Conservation (phyloP, 1,284 basidiomycete genomes). For the Papiliotrema fonsecae region DNA sequence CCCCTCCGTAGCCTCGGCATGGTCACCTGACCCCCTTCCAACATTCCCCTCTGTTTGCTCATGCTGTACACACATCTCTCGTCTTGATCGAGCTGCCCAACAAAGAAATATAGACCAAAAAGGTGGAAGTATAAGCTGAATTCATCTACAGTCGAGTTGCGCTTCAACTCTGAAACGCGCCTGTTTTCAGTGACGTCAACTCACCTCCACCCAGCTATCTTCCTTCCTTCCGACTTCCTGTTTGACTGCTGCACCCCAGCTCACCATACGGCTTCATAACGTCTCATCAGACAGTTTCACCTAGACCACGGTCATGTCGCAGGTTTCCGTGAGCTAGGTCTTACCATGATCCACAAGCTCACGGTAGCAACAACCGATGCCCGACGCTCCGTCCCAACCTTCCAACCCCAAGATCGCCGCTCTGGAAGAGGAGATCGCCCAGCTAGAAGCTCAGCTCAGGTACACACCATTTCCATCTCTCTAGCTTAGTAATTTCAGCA, state of each 20-base stretch:
- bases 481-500: neutral
- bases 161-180: neutral
- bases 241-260: no score
- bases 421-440: conserved; percentile 18
- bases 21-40: no score
- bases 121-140: no score
- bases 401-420: neutral
- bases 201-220: neutral
- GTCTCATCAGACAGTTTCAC: no score
- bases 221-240: neutral
- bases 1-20: neutral
- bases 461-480: neutral
- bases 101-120: no score
- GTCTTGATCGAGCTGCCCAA: no score
- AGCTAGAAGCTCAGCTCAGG: conserved; percentile 22
- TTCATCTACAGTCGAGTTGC: neutral
- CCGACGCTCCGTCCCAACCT: no score
- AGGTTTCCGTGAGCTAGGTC: no score
- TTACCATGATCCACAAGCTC: neutral
- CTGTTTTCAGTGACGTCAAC: neutral
- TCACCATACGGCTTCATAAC: no score
- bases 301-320: no score
- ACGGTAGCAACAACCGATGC: neutral
- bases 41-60: no score
- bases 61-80: no score